These are phyloP conservation scores for Cystobasidium ongulense DNA, from an alignment of 768 basidiomycete species.

Conservation along the genomic window DNA sequence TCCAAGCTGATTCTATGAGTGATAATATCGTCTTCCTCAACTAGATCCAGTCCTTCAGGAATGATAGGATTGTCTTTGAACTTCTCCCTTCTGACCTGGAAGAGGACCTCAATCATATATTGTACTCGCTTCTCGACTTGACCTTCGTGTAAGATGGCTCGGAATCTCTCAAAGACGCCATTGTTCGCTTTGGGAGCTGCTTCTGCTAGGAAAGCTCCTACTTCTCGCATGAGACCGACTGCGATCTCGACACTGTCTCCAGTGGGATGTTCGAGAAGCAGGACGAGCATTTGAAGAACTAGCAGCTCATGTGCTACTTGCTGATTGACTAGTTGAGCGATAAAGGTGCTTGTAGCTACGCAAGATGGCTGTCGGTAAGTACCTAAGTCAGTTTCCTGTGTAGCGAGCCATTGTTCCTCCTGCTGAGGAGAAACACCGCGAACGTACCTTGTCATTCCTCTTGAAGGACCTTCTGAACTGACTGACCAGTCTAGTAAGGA, in stretches of 20 bases:
- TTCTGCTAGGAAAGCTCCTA: conserved; percentile 86
- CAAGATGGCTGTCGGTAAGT: conserved; percentile 63
- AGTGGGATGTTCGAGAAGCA: conserved; percentile 90
- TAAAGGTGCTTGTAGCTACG: conserved; percentile 82
- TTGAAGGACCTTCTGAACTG: conserved; percentile 93
- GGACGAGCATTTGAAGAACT: conserved; percentile 85
- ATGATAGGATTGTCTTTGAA: conserved; percentile 97
- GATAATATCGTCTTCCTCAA: conserved; percentile 96
- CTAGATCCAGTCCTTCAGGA: conserved; percentile 87
- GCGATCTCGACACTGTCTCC: conserved; percentile 98
- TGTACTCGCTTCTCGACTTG: conserved; percentile 91
- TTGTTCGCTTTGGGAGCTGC: conserved; percentile 90
- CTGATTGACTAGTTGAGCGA: conserved; percentile 81
- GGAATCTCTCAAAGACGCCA: conserved; percentile 91
- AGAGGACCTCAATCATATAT: conserved; percentile 98
- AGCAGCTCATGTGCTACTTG: conserved; percentile 86
- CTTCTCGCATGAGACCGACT: conserved; percentile 93
- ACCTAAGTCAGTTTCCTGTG: neutral
- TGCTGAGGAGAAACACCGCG: neutral
- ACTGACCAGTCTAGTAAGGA: conserved; percentile 78
- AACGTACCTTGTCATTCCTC: conserved; percentile 84
- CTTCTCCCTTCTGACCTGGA: conserved; percentile 98
- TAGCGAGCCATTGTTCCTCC: conserved; percentile 16
- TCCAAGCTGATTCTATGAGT: conserved; percentile 88
- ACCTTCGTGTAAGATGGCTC: conserved; percentile 90